phyloP scores from a whole-genome alignment of 2,329 filamentous ascomycete genomes.

The Penicillium corylophilum region DNA sequence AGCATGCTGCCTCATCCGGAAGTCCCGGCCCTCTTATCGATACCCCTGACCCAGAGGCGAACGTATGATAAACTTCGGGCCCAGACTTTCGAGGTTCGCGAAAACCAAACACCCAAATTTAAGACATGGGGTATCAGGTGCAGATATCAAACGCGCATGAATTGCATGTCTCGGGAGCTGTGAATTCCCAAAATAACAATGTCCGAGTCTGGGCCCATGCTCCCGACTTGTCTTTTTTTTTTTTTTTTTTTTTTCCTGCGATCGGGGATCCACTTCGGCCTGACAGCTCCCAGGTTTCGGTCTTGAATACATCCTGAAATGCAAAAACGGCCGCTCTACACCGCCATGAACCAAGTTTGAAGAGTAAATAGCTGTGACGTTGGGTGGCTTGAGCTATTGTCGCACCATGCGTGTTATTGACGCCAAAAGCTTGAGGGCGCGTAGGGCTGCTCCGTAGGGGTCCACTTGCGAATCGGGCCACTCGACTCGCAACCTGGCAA shows the following conservation, averaged over 20 bases:
- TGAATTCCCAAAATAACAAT: neutral
- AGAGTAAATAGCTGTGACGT: conserved; percentile 3
- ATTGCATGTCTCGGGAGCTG: neutral
- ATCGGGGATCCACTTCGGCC: neutral
- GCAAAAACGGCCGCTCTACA: neutral
- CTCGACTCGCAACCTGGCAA: neutral
- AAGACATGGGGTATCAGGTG: conserved; percentile 1
- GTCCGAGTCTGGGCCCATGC: neutral
- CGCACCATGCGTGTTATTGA: conserved; percentile 6
- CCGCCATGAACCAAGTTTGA: neutral
- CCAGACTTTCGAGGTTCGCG: neutral
- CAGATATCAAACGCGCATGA: neutral
- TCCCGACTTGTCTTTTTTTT: neutral
- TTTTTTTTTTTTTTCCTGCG: neutral
- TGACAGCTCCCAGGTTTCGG: neutral
- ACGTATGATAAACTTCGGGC: neutral
- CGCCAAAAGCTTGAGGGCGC: neutral
- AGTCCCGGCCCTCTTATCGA: neutral
- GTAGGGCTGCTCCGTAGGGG: conserved; percentile 9
- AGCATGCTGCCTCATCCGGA: neutral
- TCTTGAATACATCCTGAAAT: neutral
- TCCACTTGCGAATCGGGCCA: neutral
- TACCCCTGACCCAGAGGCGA: neutral
- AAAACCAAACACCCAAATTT: conserved; percentile 3
- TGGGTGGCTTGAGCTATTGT: conserved; percentile 12